A percentile compares a stretch with the other conserved stretches of the same genome.
These are phyloP conservation scores for Lanmaoa rubissima DNA, from an alignment of 768 basidiomycete species.

Conservation along the genomic window DNA sequence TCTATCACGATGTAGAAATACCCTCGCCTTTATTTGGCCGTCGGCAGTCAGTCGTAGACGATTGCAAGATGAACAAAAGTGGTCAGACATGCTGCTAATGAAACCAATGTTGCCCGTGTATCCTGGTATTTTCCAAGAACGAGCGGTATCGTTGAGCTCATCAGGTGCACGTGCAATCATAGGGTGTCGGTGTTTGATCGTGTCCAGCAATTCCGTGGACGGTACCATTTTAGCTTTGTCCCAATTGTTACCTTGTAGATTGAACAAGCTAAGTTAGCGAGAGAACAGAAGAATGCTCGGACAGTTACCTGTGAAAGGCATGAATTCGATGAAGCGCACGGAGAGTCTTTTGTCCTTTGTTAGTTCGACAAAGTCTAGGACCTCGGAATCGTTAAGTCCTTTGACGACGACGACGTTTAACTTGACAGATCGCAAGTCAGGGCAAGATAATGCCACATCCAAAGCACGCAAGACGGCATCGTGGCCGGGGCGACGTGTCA, in stretches of 20 bases:
- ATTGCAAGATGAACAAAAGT: slow-evolving; percentile 86
- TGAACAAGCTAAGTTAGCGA: slow-evolving; percentile 2
- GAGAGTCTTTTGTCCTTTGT: slow-evolving; percentile 62
- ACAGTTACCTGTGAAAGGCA: slow-evolving; percentile 81
- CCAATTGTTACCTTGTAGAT: slow-evolving; percentile 75
- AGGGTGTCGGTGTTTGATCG: slow-evolving; percentile 49
- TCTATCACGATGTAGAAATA: not conserved
- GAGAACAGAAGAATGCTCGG: not conserved
- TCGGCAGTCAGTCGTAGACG: slow-evolving; percentile 85
- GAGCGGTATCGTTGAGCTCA: slow-evolving; percentile 76
- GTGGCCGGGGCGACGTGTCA: slow-evolving; percentile 77
- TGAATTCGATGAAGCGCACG: slow-evolving; percentile 89
- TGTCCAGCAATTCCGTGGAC: slow-evolving; percentile 59
- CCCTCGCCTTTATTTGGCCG: slow-evolving; percentile 77
- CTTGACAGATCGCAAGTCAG: slow-evolving; percentile 61
- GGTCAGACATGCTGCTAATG: slow-evolving; percentile 93
- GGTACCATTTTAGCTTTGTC: slow-evolving; percentile 78
- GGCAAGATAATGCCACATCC: slow-evolving; percentile 54
- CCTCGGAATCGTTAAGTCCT: slow-evolving; percentile 78
- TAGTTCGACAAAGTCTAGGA: slow-evolving; percentile 75
- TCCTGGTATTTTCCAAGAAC: slow-evolving; percentile 73
- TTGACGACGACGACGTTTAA: slow-evolving; percentile 83
- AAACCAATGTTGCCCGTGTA: slow-evolving; percentile 75
- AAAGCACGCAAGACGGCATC: slow-evolving; percentile 70
- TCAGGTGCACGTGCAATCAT: slow-evolving; percentile 56